These are phyloP conservation scores for Albugo laibachii DNA, from an alignment of 352 stramenopile species.

Conservation along the genomic window DNA sequence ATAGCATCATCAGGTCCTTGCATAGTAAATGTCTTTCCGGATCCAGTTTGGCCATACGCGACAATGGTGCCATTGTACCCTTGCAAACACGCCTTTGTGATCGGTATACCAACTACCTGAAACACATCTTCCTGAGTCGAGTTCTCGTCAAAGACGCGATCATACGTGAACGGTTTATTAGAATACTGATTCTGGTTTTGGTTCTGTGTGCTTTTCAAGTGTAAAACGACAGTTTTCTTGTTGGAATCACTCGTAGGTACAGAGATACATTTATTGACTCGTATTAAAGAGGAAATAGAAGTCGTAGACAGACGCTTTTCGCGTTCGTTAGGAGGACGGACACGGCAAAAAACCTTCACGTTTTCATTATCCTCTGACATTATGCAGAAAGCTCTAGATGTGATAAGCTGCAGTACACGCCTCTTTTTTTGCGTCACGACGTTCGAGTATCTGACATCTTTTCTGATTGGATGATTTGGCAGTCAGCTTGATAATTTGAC, in stretches of 20 bases:
- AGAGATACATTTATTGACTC: constrained; percentile 34
- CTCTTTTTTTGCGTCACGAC: too few relatives aligned
- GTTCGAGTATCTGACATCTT: too few relatives aligned
- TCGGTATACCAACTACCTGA: constrained; percentile 59
- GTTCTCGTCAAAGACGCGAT: constrained; percentile 79
- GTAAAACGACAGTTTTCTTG: constrained; percentile 40
- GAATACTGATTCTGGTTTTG: too few relatives aligned
- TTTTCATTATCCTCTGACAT: constrained; percentile 32
- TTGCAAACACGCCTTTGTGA: constrained; percentile 56
- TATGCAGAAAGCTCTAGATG: too few relatives aligned
- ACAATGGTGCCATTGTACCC: constrained; percentile 81
- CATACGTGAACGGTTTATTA: constrained; percentile 70
- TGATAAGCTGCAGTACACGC: too few relatives aligned
- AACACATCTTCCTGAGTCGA: constrained; percentile 86
- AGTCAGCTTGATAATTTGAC: too few relatives aligned
- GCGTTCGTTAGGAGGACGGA: constrained; percentile 63
- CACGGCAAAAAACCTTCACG: constrained; percentile 75
- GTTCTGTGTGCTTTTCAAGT: constrained; percentile 12
- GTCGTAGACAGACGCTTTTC: constrained; percentile 8
- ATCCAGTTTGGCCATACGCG: constrained; percentile 68
- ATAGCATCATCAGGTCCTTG: constrained; percentile 57
- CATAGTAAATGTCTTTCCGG: constrained; percentile 76
- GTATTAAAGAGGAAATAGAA: constrained; percentile 3
- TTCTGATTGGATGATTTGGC: too few relatives aligned
- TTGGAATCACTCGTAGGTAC: constrained; percentile 19